Evolutionary conservation across 2,329 filamentous ascomycete genomes (phyloP).

Genomic region (Monilinia laxa): DNA sequence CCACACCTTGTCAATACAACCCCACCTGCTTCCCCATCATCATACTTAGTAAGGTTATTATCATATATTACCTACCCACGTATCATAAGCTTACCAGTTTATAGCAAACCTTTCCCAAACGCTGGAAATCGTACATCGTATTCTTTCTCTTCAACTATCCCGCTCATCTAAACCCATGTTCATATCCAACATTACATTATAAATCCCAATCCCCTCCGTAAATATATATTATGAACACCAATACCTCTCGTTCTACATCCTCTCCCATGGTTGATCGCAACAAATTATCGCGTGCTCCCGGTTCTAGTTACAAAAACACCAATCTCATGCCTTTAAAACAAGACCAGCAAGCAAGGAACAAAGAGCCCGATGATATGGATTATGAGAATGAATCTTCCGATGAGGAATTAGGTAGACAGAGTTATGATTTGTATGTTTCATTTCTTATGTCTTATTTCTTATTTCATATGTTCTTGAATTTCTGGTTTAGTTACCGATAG

Average conservation of each 20-base stretch:
- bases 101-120: neutral
- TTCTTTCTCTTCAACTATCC: neutral
- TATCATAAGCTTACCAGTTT: neutral
- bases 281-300: neutral
- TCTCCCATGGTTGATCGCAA: conserved; percentile 18
- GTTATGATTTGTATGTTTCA: conserved; percentile 30
- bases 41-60: no score
- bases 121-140: neutral
- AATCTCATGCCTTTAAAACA: conserved; percentile 53
- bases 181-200: neutral
- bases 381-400: conserved; percentile 30
- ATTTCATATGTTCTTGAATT: neutral
- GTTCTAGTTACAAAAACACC: neutral
- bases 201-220: neutral
- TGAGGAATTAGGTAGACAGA: conserved; percentile 21
- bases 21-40: neutral
- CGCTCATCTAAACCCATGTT: neutral
- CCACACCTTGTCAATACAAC: neutral
- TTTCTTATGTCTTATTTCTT: neutral
- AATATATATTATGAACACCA: neutral
- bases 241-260: conserved; percentile 17
- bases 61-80: no score
- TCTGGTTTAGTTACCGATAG: neutral
- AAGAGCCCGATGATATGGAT: conserved; percentile 51
- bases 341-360: conserved; percentile 59